Evolutionary conservation across 2,329 filamentous ascomycete genomes (phyloP), one percentile per base, ranked within the genome.

Genomic region (Aspergillus latus): DNA sequence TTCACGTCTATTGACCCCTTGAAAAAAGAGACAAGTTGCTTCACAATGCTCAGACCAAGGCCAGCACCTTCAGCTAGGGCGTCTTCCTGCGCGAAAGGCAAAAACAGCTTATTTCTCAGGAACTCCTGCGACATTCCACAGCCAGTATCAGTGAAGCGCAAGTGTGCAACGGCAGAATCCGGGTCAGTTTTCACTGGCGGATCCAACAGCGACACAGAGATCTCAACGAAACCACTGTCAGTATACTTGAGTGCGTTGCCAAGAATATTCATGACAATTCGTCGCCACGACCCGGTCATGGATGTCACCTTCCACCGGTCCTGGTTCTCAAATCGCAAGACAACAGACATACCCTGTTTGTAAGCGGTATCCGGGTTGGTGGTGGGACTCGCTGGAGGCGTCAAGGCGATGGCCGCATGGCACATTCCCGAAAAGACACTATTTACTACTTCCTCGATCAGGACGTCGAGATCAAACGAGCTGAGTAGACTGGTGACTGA

Each of bases 81-180:
- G 42, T 86, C 78, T 62, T 88, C 86, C 59, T 88, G 86, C 0
- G 77, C 72, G 59, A 88, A 88, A 0, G 85, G 82, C 0, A 78
- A 80, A 63, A 84, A 88, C 0, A 88, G 67, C 8, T 78, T 76
- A 11, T 81, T 78, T n/a, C 76, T 74, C 3, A 88, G 72, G 59
- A 82, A 89, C 5, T 85, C 80, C 1, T 80, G 72, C 0, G 78
- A 77, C n/a, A 89, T 89, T 0, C 86, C 86, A n/a, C 77, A 76
- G 1, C 86, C 86, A 0, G 85, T 85, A 57, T 89, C 86, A 0
- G 74, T 73, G 1, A 89, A 79, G 0, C 74, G 79, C 3, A 81
- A 58, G 11, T 65, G 59, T 9, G 64, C 62, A 30, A 60, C 49
- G 4, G 59, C 52, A 3, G 48, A 52, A 11, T 45, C 42, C 4